These are phyloP conservation scores for Aspergillus fumigatus DNA, from an alignment of 2,329 filamentous ascomycete genomes.

Conservation along the genomic window DNA sequence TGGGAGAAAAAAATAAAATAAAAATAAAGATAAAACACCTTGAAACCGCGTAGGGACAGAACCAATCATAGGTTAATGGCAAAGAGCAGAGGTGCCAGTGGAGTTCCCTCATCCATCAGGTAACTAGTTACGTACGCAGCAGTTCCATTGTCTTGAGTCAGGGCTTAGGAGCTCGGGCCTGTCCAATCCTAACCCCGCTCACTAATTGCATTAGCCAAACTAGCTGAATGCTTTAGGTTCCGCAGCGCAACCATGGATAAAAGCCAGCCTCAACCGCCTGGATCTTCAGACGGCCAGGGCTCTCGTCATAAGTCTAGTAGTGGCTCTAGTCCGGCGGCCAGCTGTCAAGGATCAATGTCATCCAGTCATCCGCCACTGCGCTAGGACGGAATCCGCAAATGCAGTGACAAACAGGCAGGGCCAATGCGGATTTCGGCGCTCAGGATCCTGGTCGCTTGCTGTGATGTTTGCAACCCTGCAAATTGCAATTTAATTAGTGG, in stretches of 20 bases:
- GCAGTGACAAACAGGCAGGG: neutral
- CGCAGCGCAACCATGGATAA: neutral
- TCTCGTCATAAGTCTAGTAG: neutral
- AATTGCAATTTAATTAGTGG: neutral
- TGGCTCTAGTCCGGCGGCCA: neutral
- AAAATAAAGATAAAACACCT: too few species aligned
- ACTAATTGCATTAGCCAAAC: neutral
- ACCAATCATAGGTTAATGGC: neutral
- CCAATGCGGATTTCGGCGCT: slow-evolving; percentile 1
- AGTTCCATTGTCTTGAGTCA: too few species aligned
- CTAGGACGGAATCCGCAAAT: slow-evolving; percentile 6
- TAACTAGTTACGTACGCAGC: too few species aligned
- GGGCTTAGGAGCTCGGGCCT: too few species aligned
- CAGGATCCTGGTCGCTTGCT: neutral
- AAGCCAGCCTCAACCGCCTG: neutral
- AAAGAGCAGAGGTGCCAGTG: neutral
- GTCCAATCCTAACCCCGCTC: neutral
- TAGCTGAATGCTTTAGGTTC: neutral
- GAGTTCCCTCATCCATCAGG: too few species aligned
- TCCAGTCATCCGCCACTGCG: neutral
- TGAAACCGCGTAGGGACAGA: neutral
- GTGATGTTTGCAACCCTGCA: neutral
- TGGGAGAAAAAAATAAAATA: neutral
- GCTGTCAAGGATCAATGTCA: neutral
- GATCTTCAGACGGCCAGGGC: neutral